Conservation (phyloP, 2,329 filamentous ascomycete species). For the Exophiala spinifera region DNA sequence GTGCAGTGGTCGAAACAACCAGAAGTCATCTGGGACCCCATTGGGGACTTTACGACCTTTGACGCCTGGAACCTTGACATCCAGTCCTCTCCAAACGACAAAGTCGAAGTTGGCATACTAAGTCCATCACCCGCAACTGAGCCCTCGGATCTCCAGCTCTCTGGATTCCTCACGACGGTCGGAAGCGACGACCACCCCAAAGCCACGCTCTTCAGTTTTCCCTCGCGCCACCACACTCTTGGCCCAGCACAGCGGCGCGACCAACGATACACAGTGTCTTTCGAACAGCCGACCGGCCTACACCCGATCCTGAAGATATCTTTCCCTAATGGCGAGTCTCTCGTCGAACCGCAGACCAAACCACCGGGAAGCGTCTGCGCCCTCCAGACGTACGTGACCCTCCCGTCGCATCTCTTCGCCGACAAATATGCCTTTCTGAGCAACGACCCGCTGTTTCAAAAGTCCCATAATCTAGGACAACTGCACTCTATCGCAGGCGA, state of each 20-base stretch:
- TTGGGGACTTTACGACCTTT: slow-evolving; percentile 25
- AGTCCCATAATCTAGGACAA: slow-evolving; percentile 71
- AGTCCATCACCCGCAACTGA: slow-evolving; percentile 58
- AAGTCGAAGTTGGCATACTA: slow-evolving; percentile 75
- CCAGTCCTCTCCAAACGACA: slow-evolving; percentile 15
- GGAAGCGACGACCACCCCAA: slow-evolving; percentile 69
- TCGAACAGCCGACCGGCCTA: slow-evolving; percentile 71
- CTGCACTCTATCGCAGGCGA: slow-evolving; percentile 69
- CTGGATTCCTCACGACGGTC: slow-evolving; percentile 74
- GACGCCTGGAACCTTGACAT: slow-evolving; percentile 47
- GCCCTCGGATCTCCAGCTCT: slow-evolving; percentile 71
- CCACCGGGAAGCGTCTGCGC: slow-evolving; percentile 58
- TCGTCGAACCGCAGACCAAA: slow-evolving; percentile 45
- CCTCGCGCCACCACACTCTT: slow-evolving; percentile 69
- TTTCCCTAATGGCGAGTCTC: slow-evolving; percentile 52
- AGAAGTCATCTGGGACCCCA: slow-evolving; percentile 22
- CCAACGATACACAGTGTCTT: slow-evolving; percentile 59
- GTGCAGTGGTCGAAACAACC: slow-evolving; percentile 55
- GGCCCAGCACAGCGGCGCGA: slow-evolving; percentile 35
- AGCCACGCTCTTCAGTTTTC: slow-evolving; percentile 77
- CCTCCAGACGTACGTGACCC: slow-evolving; percentile 75
- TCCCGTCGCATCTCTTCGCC: slow-evolving; percentile 77
- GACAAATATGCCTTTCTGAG: slow-evolving; percentile 77
- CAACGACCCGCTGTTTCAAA: slow-evolving; percentile 62
- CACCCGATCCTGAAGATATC: slow-evolving; percentile 75